A percentile compares a stretch with the other conserved stretches of the same genome.
Conservation (phyloP, 345 rosid species). For the Acer yangbiense region DNA sequence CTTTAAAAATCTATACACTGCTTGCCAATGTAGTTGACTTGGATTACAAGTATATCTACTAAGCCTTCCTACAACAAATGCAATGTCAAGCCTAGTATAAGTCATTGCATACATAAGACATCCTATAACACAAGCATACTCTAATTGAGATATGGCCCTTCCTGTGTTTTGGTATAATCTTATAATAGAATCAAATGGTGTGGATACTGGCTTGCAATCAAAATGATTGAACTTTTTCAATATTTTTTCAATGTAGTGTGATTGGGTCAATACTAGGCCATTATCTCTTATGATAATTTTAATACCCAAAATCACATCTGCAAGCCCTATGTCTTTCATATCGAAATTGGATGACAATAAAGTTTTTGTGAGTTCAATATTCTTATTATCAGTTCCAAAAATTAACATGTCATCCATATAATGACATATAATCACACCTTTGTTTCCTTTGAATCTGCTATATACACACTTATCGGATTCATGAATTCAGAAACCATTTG, state of each 20-base stretch:
- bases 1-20: background rate
- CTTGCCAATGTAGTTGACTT: background rate
- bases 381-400: too few species aligned
- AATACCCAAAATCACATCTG: too few species aligned
- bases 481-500: too few species aligned
- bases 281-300: background rate
- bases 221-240: background rate
- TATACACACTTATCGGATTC: too few species aligned
- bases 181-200: background rate
- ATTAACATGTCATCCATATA: too few species aligned
- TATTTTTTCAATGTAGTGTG: background rate
- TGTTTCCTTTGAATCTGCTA: too few species aligned
- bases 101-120: background rate
- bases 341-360: too few species aligned
- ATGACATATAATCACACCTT: too few species aligned
- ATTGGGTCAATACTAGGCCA: background rate
- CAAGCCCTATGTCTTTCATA: too few species aligned
- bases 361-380: too few species aligned
- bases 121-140: background rate
- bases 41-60: background rate
- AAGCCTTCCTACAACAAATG: background rate
- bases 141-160: background rate
- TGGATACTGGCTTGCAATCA: background rate
- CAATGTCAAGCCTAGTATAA: background rate
- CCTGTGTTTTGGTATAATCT: background rate